These are phyloP conservation scores for Brasenia schreberi DNA, from an alignment of 164 flowering plant species.

Conservation along the genomic window DNA sequence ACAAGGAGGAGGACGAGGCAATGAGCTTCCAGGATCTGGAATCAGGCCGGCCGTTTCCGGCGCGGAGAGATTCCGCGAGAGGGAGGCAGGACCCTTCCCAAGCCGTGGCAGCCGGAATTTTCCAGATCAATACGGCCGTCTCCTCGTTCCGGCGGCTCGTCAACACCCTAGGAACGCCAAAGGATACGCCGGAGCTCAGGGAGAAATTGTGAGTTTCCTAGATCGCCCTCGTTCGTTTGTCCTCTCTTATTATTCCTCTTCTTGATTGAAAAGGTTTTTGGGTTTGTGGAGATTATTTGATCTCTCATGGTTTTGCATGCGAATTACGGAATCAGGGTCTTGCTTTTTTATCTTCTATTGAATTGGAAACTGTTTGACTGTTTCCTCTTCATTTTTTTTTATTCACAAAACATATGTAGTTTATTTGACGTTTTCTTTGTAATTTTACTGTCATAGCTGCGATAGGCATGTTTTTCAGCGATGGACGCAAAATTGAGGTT, in stretches of 20 bases:
- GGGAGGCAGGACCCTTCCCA: constrained; percentile 28
- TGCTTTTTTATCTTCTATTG: too few relatives aligned
- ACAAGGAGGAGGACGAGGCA: background rate
- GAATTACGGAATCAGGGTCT: too few relatives aligned
- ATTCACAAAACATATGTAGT: too few relatives aligned
- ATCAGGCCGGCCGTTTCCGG: background rate
- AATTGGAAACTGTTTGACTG: too few relatives aligned
- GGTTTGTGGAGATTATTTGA: too few relatives aligned
- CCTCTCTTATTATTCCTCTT: background rate
- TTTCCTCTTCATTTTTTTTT: too few relatives aligned
- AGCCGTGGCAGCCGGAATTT: constrained; percentile 42
- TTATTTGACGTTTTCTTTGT: too few relatives aligned
- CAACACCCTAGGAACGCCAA: constrained; percentile 50
- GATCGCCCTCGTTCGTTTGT: background rate
- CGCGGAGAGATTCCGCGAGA: background rate
- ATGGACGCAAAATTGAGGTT: too few relatives aligned
- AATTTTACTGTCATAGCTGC: too few relatives aligned
- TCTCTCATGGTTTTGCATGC: too few relatives aligned
- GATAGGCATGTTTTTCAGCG: too few relatives aligned
- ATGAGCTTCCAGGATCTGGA: constrained; percentile 5
- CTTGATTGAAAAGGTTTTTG: too few relatives aligned
- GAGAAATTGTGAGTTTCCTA: constrained; percentile 34
- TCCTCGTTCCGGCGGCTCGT: constrained; percentile 49
- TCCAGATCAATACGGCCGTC: constrained; percentile 50
- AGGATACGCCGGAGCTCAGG: constrained; percentile 45